Base-by-base conservation (phyloP, 306 rosid species). In the Glycine latifolia region DNA sequence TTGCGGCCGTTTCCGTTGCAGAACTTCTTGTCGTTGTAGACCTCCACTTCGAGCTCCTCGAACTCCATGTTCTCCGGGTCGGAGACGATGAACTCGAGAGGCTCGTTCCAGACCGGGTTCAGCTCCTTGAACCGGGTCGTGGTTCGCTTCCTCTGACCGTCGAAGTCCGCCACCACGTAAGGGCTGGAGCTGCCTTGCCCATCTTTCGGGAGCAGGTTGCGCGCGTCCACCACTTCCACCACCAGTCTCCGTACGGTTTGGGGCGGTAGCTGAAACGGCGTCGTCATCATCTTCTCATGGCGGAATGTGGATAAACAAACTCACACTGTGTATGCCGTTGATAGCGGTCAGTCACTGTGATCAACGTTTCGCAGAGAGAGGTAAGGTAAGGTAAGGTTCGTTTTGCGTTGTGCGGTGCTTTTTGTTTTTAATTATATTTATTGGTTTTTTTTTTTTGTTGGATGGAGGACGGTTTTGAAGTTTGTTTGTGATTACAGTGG, bases 151-250 rank as follows among this genome's bases (percentile, higher is more conserved):
- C 91, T 86, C 89, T 95, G 98, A 3, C 99, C 98, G 65, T 93
- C 98, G 65, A 95, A 95, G 50, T 90, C 91, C 0, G 87, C 98
- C 3, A 95, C 87, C 0, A 93, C 99, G 82, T 95, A 95, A 10
- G 99, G 90, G 80, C 99, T 95, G 0, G 99, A 92, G 76, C 97
- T 91, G 15, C 99, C 98, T 20, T 95, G 99, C 0, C 99, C 99
- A 86, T 95, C 99, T 46, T 93, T 95, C 2, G 99, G 98, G 15
- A 95, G 94, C 2, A 95, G 98, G 67, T 91, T 89, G 2, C 94
- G 96, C 2, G 98, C 99, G 41, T 95, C 98, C 3, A 88, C 50
- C 3, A 95, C 94, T 49, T 93, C 99, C 5, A 95, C 91, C 4
- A 87, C 73, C 10, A 95, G 85, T 80, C 91, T 95, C 47, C 96